These are phyloP conservation scores for Colletotrichum abscissum DNA, from an alignment of 2,329 filamentous ascomycete species.

Conservation along the genomic window DNA sequence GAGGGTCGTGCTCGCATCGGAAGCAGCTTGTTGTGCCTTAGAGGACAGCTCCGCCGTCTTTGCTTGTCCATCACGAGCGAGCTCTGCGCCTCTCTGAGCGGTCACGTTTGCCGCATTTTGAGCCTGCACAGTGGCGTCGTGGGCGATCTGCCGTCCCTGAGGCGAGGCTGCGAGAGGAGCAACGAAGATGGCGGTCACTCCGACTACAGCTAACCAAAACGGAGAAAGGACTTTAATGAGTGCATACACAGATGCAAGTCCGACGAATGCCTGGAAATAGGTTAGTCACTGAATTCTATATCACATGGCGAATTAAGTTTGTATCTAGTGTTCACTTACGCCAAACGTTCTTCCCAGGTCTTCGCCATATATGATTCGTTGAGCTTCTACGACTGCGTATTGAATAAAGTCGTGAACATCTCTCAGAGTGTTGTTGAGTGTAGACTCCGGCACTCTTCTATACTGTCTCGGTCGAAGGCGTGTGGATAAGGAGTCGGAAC, in stretches of 20 bases:
- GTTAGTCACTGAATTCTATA: background rate
- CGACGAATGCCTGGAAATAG: background rate
- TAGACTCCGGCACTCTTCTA: background rate
- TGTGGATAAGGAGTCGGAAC: conserved; percentile 2
- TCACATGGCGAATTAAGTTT: background rate
- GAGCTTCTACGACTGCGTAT: background rate
- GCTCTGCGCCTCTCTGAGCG: conserved; percentile 1
- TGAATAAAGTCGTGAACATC: conserved; percentile 28
- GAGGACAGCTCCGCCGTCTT: conserved; percentile 5
- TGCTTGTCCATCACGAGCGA: conserved; percentile 12
- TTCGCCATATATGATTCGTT: conserved; percentile 12
- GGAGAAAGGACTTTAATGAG: conserved; percentile 2
- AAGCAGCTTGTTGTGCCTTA: background rate
- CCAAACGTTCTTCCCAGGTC: conserved; percentile 15
- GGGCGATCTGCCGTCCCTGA: background rate
- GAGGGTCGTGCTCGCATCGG: background rate
- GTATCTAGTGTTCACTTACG: background rate
- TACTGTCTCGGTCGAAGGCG: conserved; percentile 14
- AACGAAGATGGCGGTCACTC: conserved; percentile 9
- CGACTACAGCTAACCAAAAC: conserved; percentile 15
- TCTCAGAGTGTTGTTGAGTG: conserved; percentile 15
- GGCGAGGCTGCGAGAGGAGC: conserved; percentile 16
- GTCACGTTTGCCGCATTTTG: conserved; percentile 18
- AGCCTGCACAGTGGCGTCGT: conserved; percentile 1
- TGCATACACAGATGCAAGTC: background rate